Base-by-base conservation (phyloP, 805 yeast genomes). In the Tetrapisispora pingtungensis region DNA sequence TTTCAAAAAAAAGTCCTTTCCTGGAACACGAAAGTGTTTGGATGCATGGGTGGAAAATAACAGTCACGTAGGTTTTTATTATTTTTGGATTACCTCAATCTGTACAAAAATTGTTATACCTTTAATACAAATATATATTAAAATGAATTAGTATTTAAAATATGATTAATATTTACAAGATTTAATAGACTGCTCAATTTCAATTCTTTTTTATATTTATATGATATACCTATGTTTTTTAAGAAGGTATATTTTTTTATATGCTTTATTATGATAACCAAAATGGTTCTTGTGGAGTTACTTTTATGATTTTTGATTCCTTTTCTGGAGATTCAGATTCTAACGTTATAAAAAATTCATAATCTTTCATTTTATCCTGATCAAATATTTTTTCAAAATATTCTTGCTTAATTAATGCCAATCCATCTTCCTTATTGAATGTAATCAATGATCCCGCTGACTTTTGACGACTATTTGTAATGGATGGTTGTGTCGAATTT, bases 381-480 rank as follows among this genome's bases (percentile, higher is more conserved):
- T 36, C 31, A 19, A 46, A 19, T 17, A 33, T 20, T 27, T 33
- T 34, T 10, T 20, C 7, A 49, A 66, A 67, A 59, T 65, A 71
- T 56, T 68, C 81, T 46, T 62, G 66, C 49, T 72, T 71, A 13
- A 84, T 69, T 37, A 80, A 61, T 4, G 85, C 81, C 12, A 87
- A 70, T 0, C 95, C 96, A 20, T 74, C 57, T 48, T 80, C 76
- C 2, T 77, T 82, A 20, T 74, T 60, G 2, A 72, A 59, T 1
- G 80, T 66, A 2, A 88, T 56, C 8, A 89, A 54, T 18, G 75
- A 72, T 0, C 95, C 96, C 0, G 77, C 71, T 2, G 79, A 72
- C 12, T 73, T 67, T 30, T 65, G 62, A 31, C 73, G 65, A 44
- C 65, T 64, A 12, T 13, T 7, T 17, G 26, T 3, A 18, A 8